Evolutionary conservation across 2,329 filamentous ascomycete genomes (phyloP).

Genomic region (Talaromyces sp.): DNA sequence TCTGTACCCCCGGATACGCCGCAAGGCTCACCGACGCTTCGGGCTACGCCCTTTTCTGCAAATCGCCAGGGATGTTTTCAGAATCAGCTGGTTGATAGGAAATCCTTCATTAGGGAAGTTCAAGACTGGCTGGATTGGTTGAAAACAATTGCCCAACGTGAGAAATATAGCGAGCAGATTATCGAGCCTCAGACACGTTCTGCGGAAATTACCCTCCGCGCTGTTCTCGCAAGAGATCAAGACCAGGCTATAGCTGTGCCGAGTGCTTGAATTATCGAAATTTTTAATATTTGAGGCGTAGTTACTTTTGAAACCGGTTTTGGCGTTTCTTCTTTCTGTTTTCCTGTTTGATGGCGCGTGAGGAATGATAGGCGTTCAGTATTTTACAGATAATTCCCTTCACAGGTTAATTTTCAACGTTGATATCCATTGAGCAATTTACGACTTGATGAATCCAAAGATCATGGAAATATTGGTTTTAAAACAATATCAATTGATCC

Average conservation of each 20-base stretch:
- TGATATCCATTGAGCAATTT: not conserved
- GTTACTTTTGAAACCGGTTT: not conserved
- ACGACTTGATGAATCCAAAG: not conserved
- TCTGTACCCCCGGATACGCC: slow-evolving; percentile 13
- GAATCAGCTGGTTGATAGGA: slow-evolving; percentile 6
- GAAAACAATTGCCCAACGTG: slow-evolving; percentile 19
- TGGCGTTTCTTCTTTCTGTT: not conserved
- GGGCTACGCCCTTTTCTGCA: not conserved
- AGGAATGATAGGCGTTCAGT: not conserved
- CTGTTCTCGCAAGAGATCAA: slow-evolving; percentile 28
- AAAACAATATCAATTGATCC: too few relatives aligned
- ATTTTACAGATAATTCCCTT: not conserved
- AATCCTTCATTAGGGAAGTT: slow-evolving; percentile 23
- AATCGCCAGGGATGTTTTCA: not conserved
- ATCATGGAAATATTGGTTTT: not conserved
- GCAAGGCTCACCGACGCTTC: slow-evolving; percentile 1
- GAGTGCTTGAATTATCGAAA: not conserved
- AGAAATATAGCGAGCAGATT: slow-evolving; percentile 12
- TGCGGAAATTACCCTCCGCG: slow-evolving; percentile 32
- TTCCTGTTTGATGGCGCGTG: not conserved
- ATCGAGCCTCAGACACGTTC: slow-evolving; percentile 17
- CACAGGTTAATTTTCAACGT: not conserved
- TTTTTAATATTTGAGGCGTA: not conserved
- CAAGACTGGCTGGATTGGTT: slow-evolving; percentile 33
- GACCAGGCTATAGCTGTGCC: slow-evolving; percentile 7